phyloP scores from a whole-genome alignment of 805 yeast genomes.

The Cyberlindnera americana region DNA sequence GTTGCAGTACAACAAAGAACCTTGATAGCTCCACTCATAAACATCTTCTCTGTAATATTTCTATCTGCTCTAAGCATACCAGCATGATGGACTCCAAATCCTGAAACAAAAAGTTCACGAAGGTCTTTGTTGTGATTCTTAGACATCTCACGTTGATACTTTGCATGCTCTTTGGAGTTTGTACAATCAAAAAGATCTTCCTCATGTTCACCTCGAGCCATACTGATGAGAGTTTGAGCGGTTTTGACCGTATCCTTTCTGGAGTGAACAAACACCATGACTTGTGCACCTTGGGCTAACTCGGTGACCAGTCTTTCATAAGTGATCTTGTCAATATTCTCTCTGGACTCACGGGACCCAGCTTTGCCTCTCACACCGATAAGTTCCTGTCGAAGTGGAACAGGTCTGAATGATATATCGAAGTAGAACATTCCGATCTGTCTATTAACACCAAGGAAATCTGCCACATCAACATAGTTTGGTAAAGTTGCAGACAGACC shows the following conservation, averaged over 20 bases:
- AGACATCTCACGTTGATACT: slow-evolving; percentile 60
- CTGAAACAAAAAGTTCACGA: slow-evolving; percentile 71
- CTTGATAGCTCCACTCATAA: slow-evolving; percentile 77
- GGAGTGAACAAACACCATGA: slow-evolving; percentile 96
- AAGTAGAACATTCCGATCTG: slow-evolving; percentile 91
- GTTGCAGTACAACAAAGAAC: slow-evolving; percentile 96
- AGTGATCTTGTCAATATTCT: slow-evolving; percentile 68
- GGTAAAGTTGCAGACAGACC: slow-evolving; percentile 95
- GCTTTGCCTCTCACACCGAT: slow-evolving; percentile 85
- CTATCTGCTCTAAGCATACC: slow-evolving; percentile 93
- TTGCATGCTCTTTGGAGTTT: slow-evolving; percentile 38
- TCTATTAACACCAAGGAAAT: slow-evolving; percentile 86
- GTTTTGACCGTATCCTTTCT: slow-evolving; percentile 89
- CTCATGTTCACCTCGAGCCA: slow-evolving; percentile 64
- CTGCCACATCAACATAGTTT: slow-evolving; percentile 89
- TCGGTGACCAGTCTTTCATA: slow-evolving; percentile 73
- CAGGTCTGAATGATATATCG: slow-evolving; percentile 90
- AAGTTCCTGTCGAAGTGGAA: slow-evolving; percentile 84
- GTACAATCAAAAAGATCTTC: slow-evolving; percentile 55
- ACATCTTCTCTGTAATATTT: slow-evolving; percentile 84
- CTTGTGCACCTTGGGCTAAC: slow-evolving; percentile 72
- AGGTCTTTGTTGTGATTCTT: slow-evolving; percentile 74
- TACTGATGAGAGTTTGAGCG: slow-evolving; percentile 63
- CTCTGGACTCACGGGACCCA: slow-evolving; percentile 65
- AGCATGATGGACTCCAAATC: slow-evolving; percentile 96